Conservation (phyloP, 2,329 filamentous ascomycete genomes). For the Trichoderma oligosporum region DNA sequence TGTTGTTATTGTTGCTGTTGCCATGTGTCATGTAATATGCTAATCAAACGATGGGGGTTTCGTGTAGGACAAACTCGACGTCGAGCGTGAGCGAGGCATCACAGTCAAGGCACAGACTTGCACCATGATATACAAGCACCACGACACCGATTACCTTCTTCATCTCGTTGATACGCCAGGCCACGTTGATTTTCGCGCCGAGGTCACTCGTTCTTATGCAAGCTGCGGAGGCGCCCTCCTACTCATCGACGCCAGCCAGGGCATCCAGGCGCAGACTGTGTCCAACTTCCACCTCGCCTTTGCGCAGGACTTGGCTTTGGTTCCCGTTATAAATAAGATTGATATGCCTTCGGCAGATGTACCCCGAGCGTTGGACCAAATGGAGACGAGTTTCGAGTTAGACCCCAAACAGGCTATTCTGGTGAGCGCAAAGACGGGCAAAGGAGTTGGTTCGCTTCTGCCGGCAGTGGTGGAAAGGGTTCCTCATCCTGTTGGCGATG, state of each 20-base stretch:
- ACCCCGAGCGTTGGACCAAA: slow-evolving; percentile 79
- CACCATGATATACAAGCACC: slow-evolving; percentile 90
- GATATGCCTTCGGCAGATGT: slow-evolving; percentile 87
- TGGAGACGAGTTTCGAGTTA: slow-evolving; percentile 82
- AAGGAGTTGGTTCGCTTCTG: slow-evolving; percentile 79
- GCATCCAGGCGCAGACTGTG: slow-evolving; percentile 95
- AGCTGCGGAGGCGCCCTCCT: slow-evolving; percentile 90
- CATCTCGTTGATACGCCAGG: slow-evolving; percentile 96
- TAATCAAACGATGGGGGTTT: not conserved
- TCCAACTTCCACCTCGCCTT: slow-evolving; percentile 99
- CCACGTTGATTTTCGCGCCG: slow-evolving; percentile 95
- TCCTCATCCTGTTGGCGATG: slow-evolving; percentile 73
- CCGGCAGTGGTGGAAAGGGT: slow-evolving; percentile 83
- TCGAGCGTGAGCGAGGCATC: slow-evolving; percentile 92
- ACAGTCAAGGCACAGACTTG: slow-evolving; percentile 99
- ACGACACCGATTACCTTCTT: slow-evolving; percentile 83
- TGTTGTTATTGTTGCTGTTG: not conserved
- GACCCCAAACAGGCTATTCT: slow-evolving; percentile 65
- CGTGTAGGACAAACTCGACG: slow-evolving; percentile 81
- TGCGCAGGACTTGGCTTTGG: slow-evolving; percentile 77
- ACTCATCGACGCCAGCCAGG: slow-evolving; percentile 93
- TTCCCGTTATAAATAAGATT: slow-evolving; percentile 96
- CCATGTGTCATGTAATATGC: no score
- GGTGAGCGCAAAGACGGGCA: slow-evolving; percentile 90
- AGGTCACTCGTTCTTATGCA: slow-evolving; percentile 92